phyloP scores from a whole-genome alignment of 2,329 filamentous ascomycete species.

The Calonectria hongkongensis region DNA sequence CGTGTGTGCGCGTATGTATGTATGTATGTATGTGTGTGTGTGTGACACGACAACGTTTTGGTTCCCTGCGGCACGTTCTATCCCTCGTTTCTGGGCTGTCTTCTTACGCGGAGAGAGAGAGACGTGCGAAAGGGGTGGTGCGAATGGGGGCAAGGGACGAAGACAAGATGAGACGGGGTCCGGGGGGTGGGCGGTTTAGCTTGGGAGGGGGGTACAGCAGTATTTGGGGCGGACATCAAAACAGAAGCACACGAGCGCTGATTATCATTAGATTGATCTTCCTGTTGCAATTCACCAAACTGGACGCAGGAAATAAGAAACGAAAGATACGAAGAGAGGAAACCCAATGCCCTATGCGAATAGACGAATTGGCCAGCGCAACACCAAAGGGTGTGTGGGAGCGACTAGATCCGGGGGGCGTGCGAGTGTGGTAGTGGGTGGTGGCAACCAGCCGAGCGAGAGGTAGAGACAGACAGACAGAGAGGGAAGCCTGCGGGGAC shows the following conservation, averaged over 20 bases:
- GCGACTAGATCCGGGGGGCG: background rate
- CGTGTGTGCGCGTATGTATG: background rate
- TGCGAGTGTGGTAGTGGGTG: background rate
- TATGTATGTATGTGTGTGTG: background rate
- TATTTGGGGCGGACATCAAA: no score
- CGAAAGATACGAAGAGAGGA: no score
- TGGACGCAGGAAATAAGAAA: no score
- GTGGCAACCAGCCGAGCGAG: background rate
- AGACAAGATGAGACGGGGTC: background rate
- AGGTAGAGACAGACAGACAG: background rate
- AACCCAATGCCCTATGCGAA: background rate
- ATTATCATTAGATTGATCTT: no score
- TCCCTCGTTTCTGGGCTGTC: background rate
- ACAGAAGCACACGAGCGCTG: background rate
- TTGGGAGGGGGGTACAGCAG: background rate
- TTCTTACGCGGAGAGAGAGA: background rate
- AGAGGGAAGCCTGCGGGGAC: background rate
- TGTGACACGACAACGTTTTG: conserved; percentile 14
- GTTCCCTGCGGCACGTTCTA: background rate
- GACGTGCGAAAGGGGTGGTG: background rate
- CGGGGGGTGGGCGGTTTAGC: background rate
- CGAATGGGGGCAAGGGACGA: background rate
- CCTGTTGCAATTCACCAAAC: no score
- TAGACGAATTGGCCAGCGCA: background rate
- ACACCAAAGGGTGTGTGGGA: background rate